Evolutionary conservation across 306 rosid species (phyloP).

Genomic region (Quercus rubra): DNA sequence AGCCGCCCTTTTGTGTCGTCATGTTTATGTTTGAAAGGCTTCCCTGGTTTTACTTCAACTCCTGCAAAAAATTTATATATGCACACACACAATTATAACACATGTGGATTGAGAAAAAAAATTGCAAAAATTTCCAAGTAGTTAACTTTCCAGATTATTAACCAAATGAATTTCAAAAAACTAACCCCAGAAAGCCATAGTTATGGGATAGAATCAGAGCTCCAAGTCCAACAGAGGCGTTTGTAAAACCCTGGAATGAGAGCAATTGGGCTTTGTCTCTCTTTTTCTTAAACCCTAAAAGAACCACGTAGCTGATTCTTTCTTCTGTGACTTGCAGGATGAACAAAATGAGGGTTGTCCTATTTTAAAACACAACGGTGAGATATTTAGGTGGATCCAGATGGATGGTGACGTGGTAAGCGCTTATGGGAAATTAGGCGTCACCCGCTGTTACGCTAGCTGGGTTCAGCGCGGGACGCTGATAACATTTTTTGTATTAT

Average conservation of each 20-base stretch:
- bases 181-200: constrained; percentile 88
- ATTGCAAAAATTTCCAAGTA: no score
- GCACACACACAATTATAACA: background rate
- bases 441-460: background rate
- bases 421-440: background rate
- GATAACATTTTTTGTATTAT: no score
- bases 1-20: constrained; percentile 69
- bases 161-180: background rate
- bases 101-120: background rate
- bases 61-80: constrained; percentile 31
- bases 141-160: background rate
- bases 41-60: constrained; percentile 83
- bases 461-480: constrained; percentile 22
- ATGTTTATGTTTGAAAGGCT: constrained; percentile 52
- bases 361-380: background rate
- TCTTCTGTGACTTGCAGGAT: no score
- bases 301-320: background rate
- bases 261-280: background rate
- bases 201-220: background rate
- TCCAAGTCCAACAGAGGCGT: background rate
- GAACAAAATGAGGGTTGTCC: no score
- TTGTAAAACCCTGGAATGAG: background rate
- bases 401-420: background rate
- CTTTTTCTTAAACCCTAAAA: constrained; percentile 4
- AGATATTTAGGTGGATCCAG: background rate